Base-by-base conservation (phyloP, 345 rosid species). In the Pugionium dolabratum region DNA sequence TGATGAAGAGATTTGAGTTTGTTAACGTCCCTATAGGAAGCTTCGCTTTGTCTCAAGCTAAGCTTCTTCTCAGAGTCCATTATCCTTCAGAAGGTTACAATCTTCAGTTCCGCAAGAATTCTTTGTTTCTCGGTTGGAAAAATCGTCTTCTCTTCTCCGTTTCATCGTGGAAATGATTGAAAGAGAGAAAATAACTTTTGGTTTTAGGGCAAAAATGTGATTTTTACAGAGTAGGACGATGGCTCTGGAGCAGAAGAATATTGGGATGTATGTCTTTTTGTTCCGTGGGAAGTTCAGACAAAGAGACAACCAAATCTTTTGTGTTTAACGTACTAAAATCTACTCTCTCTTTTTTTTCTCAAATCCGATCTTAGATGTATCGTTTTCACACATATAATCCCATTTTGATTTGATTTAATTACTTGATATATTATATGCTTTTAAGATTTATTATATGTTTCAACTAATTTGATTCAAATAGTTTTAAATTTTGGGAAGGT, bases 51-150 rank as follows among this genome's bases (percentile, higher is more conserved):
- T 86, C 99, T 7, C 99, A 94, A 76, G 99, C 99, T 6, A 90
- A 90, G 84, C 86, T 94, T 55, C 84, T 94, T 9, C 72, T 94
- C 25, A 79, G 96, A 70, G 92, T 94, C 48, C 97, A 94, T 68
- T 94, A 94, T 76, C 99, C 99, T 18, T 86, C 90, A 2, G 99
- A 90, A 70, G 99, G 99, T 67, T 94, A 86, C 66, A 86, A 79
- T 66, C 92, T 93, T 74, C 86, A 81, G 74, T 76, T 82, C 65
- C 81, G 73, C 57, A 82, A 79, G 74, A 55, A 82, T 71, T 83
- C 83, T 59, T 81, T 83, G 65, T 85, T 83, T 76, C 79, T 94
- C 25, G 94, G 96, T 37, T 94, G 99, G 99, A 86, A 81, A 69
- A 82, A 79, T 79, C 90, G 90, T 50, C 65, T 82, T 69, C 99